phyloP scores from a whole-genome alignment of 139 green algal genomes.

The Micromonas commoda region DNA sequence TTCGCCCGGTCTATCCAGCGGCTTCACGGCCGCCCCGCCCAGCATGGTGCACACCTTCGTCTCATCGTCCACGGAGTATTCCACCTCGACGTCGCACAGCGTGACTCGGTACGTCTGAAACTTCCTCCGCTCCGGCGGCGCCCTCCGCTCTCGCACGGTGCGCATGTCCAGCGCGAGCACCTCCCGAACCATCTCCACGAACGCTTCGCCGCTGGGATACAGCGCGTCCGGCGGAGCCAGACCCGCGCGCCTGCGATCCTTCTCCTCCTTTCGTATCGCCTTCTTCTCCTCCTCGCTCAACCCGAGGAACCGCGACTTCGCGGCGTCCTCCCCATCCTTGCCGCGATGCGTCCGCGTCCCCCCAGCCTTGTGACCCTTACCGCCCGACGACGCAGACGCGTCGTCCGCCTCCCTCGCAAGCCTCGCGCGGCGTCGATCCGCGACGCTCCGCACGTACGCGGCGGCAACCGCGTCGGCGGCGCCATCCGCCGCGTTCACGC shows the following conservation, averaged over 20 bases:
- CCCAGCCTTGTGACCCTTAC: no score
- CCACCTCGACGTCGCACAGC: slow-evolving; percentile 19
- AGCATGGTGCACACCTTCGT: background rate
- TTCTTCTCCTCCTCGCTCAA: background rate
- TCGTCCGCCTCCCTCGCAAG: background rate
- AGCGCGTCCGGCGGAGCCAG: background rate
- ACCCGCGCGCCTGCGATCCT: background rate
- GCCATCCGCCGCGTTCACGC: background rate
- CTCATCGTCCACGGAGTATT: background rate
- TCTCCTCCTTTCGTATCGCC: background rate
- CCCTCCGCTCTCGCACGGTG: background rate
- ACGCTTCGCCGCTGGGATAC: background rate
- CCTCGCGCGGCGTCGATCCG: background rate
- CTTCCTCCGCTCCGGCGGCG: background rate
- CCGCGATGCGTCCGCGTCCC: no score
- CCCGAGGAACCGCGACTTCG: no score
- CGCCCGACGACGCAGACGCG: no score
- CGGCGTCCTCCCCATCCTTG: no score
- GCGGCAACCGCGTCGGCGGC: background rate
- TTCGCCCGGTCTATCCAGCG: background rate
- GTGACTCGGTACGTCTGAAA: slow-evolving; percentile 14
- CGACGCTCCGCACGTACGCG: background rate
- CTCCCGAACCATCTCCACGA: slow-evolving; percentile 3
- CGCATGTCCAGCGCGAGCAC: slow-evolving; percentile 9
- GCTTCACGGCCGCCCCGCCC: background rate